Evolutionary conservation across 2,329 filamentous ascomycete species (phyloP), one percentile per base, ranked within the genome.

Genomic region (Diaporthe helianthi): DNA sequence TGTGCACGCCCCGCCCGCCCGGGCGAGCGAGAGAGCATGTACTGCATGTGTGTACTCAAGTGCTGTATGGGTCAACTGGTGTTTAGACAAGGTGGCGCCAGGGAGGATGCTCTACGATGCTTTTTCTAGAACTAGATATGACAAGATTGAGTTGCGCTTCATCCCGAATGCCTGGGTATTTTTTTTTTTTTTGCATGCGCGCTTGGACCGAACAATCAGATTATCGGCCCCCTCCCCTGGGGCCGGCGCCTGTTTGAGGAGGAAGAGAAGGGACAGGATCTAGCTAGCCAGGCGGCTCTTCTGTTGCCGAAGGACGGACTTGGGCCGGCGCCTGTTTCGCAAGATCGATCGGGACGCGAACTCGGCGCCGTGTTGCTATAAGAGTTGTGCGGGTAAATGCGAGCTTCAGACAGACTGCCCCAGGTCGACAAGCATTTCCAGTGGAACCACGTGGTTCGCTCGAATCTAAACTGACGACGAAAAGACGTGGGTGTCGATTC

Each of bases 61-160:
- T n/a, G n/a, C n/a, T n/a, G n/a, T n/a, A n/a, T n/a, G n/a, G n/a
- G n/a, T n/a, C n/a, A n/a, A n/a, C n/a, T 26, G 41, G 19, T 26
- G 29, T 49, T 49, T 41, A 33, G 58, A 36, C 58, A 49, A 36
- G 58, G 36, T 15, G 36, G 13, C 36, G 36, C 36, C 36, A 38
- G 36, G 36, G 36, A 44, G 58, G 58, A 63, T 3, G 17, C 49
- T 63, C 58, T 22, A 47, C n/a, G 58, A 63, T 63, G 44, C 41
- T 63, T 63, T 63, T 38, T 63, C 58, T 63, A 63, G 58, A 63
- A 63, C 58, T n/a, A 36, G 58, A 63, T 49, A 36, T 29, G 44
- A 49, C 58, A 63, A 63, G 58, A 63, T 63, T 63, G 58, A 63
- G 58, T 63, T 63, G 44, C 44, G 58, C 58, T 49, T 63, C 29